Base-by-base conservation (phyloP, 768 basidiomycete genomes). In the Polyporus arcularius region DNA sequence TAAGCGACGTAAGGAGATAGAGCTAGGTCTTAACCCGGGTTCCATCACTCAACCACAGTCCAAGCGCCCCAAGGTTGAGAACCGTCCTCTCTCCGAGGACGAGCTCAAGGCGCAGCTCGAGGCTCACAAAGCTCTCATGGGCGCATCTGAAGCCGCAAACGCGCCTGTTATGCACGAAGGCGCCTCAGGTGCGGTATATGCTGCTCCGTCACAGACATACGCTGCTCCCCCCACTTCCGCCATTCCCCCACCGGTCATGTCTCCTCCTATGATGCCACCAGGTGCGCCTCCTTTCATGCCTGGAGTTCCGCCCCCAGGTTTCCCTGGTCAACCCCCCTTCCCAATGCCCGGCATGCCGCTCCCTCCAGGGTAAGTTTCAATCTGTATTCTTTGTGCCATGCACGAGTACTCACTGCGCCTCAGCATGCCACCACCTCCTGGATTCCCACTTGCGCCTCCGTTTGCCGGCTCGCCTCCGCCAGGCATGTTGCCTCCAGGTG, bases 71-170 rank as follows among this genome's bases (percentile, higher is more conserved):
- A 91, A 91, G 73, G 78, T 86, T 30, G 89, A 92, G 65, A 92
- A 94, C 68, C 82, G 84, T 3, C 81, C 86, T 1, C 74, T 98
- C 4, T 83, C 88, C 1, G 92, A 96, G 67, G 89, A 90, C 0
- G 92, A 98, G 68, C 81, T 98, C 16, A 85, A 83, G 61, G 86
- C 88, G 0, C 92, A 96, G 72, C 82, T 98, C 3, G 87, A 86
- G 55, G 91, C 93, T 2, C 96, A 98, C 75, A 94, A 89, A 72
- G 89, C 89, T 7, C 81, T 98, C 46, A 98, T 99, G 96, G 90
- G 91, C 28, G 81, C 77, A 8, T 73, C 74, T 26, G 77, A 82
- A 5, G 63, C 74, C 11, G 65, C 68, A 5, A 40, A 59, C 10
- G 65, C 75, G 7, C 74, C 80, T 14, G 65, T 76, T 14, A 68